These are phyloP conservation scores for Beauveria pseudobassiana DNA, from an alignment of 2,329 filamentous ascomycete species.

Conservation along the genomic window DNA sequence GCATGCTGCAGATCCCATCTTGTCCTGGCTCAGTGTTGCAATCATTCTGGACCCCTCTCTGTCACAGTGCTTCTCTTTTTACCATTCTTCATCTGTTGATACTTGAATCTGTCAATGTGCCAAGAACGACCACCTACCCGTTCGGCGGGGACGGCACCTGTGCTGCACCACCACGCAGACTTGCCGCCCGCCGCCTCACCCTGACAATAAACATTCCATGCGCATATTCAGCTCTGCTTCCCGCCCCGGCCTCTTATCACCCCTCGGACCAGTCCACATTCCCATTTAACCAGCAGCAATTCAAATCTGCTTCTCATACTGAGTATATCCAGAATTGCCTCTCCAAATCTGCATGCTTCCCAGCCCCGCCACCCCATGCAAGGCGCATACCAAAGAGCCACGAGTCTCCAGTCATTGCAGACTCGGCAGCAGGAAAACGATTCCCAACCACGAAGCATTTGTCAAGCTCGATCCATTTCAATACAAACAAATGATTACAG, in stretches of 20 bases:
- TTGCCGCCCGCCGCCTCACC: too few relatives aligned
- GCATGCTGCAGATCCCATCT: not conserved
- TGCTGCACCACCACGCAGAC: too few relatives aligned
- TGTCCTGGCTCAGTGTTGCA: not conserved
- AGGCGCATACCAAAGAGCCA: not conserved
- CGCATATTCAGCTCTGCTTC: too few relatives aligned
- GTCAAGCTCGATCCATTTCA: not conserved
- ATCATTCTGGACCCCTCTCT: too few relatives aligned
- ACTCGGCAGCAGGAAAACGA: too few relatives aligned
- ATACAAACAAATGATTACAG: not conserved
- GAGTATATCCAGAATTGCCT: not conserved
- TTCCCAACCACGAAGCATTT: not conserved
- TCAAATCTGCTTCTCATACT: not conserved
- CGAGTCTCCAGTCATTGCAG: not conserved
- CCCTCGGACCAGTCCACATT: not conserved
- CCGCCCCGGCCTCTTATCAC: not conserved
- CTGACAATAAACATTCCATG: too few relatives aligned
- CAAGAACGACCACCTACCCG: too few relatives aligned
- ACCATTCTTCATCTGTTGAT: too few relatives aligned
- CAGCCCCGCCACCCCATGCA: not conserved
- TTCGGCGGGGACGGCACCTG: too few relatives aligned
- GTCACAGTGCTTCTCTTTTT: too few relatives aligned
- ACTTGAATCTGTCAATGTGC: too few relatives aligned
- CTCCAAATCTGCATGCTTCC: not conserved
- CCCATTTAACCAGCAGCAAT: not conserved